These are phyloP conservation scores for Globisporangium barbulae DNA, from an alignment of 352 stramenopile genomes.

Conservation along the genomic window DNA sequence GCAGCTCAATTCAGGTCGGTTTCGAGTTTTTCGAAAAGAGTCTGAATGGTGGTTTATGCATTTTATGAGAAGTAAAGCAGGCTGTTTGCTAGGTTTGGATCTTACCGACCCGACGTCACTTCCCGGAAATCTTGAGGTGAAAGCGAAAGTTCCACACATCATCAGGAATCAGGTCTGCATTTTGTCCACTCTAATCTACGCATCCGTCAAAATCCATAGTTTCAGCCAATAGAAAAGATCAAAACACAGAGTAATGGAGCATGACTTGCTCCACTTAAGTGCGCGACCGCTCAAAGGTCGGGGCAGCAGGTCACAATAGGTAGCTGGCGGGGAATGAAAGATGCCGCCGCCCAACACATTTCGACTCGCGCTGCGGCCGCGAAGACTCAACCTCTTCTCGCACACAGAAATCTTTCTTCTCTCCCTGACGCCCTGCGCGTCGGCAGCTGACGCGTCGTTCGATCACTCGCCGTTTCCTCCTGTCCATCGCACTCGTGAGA, in stretches of 20 bases:
- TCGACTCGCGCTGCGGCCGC: not conserved
- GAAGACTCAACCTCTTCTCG: not conserved
- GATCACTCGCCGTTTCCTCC: not conserved
- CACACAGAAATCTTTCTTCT: constrained; percentile 3
- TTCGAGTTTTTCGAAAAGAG: not conserved
- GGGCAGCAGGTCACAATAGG: constrained; percentile 1
- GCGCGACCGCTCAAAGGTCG: constrained; percentile 3
- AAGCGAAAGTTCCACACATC: constrained; percentile 4
- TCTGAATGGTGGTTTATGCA: constrained; percentile 1
- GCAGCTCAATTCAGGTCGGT: not conserved
- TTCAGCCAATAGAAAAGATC: constrained; percentile 1
- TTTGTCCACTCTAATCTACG: not conserved
- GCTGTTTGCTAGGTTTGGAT: constrained; percentile 10
- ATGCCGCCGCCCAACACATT: constrained; percentile 1
- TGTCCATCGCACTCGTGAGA: not conserved
- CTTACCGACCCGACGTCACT: constrained; percentile 8
- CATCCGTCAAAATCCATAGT: not conserved
- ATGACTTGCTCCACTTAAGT: not conserved
- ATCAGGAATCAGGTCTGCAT: constrained; percentile 4
- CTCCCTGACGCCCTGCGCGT: constrained; percentile 12
- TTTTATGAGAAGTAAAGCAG: not conserved
- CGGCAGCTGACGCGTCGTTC: constrained; percentile 11
- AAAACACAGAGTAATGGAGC: not conserved
- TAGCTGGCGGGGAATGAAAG: not conserved
- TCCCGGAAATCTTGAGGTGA: not conserved